Evolutionary conservation across 1,284 basidiomycete species (phyloP).

Genomic region (Boletus semigastroideus): DNA sequence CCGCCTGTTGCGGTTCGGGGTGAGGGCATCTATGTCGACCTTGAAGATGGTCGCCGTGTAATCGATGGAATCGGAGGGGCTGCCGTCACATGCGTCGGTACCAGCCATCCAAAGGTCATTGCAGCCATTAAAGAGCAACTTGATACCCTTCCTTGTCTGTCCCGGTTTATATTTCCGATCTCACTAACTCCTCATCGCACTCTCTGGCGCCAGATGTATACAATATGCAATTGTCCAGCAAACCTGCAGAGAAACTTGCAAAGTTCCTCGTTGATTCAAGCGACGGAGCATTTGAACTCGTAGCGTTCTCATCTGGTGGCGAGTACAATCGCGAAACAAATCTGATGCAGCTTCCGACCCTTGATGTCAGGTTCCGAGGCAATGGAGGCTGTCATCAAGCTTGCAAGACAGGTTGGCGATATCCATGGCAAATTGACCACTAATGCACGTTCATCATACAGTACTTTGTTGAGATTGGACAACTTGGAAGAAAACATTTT

Average conservation of each 20-base stretch:
- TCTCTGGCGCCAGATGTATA: slow-evolving; percentile 69
- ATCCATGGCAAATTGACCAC: background rate
- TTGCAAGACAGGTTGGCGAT: slow-evolving; percentile 63
- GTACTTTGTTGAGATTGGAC: slow-evolving; percentile 70
- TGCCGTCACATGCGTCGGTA: slow-evolving; percentile 79
- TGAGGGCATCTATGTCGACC: slow-evolving; percentile 66
- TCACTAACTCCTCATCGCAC: slow-evolving; percentile 2
- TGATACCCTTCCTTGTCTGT: slow-evolving; percentile 67
- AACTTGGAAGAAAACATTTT: slow-evolving; percentile 70
- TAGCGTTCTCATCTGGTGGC: slow-evolving; percentile 74
- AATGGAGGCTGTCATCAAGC: slow-evolving; percentile 79
- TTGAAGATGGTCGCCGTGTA: slow-evolving; percentile 64
- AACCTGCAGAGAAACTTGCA: slow-evolving; percentile 77
- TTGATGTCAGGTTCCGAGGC: slow-evolving; percentile 70
- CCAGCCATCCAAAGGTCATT: slow-evolving; percentile 67
- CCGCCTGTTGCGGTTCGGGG: slow-evolving; percentile 66
- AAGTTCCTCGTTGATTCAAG: slow-evolving; percentile 57
- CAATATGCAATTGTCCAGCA: slow-evolving; percentile 75
- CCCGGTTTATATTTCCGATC: slow-evolving; percentile 21
- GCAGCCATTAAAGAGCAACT: slow-evolving; percentile 76
- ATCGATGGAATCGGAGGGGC: slow-evolving; percentile 83
- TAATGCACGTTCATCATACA: slow-evolving; percentile 27
- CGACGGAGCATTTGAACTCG: slow-evolving; percentile 70
- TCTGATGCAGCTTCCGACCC: slow-evolving; percentile 1
- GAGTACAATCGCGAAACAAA: background rate